Evolutionary conservation across 2,329 filamentous ascomycete species (phyloP), one percentile per base, ranked within the genome.

Genomic region (Penicillium griseofulvum): DNA sequence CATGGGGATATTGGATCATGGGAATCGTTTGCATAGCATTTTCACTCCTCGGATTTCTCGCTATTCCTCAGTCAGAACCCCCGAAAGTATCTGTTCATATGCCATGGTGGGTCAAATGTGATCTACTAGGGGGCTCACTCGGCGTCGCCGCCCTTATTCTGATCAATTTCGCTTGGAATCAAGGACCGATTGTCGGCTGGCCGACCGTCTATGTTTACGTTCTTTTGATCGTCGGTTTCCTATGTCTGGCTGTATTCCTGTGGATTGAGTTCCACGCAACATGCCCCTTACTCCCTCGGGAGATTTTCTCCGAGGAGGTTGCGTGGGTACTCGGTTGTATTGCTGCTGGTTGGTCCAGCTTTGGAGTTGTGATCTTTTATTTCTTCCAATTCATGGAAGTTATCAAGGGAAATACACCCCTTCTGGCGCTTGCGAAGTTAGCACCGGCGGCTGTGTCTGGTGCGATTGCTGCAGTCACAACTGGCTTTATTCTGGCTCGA

Each of bases 101-200:
- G 8, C 39, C 39, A 26, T 42, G 54, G 56, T 10, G 48, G 54
- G 4, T 59, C 53, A n/a, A 59, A 47, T 4, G 57, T 14, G 55
- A 47, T 11, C 54, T 57, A 28, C 43, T 71, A 17, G 79, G 81
- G 54, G 58, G 73, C 14, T 58, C 72, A 2, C 78, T 77, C 17
- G 72, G 73, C 11, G 53, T 67, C 2, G 67, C 74, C 0, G 85
- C 79, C 0, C 73, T 88, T 29, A 76, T 86, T 0, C 73, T 88
- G 33, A 79, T 88, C 73, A 87, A 87, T 67, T 84, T 88, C 61
- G 81, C 85, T 0, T 87, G 83, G 83, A 88, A 86, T 56, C 84
- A 88, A 63, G 84, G 28, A 6, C 17, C 82, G 0, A 78, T 82
- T 0, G 73, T 83, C 0, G 80, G 78, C 4, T 83, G 83, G 1